Conservation (phyloP, 257 asterid genomes). For the Jacaranda copaia region DNA sequence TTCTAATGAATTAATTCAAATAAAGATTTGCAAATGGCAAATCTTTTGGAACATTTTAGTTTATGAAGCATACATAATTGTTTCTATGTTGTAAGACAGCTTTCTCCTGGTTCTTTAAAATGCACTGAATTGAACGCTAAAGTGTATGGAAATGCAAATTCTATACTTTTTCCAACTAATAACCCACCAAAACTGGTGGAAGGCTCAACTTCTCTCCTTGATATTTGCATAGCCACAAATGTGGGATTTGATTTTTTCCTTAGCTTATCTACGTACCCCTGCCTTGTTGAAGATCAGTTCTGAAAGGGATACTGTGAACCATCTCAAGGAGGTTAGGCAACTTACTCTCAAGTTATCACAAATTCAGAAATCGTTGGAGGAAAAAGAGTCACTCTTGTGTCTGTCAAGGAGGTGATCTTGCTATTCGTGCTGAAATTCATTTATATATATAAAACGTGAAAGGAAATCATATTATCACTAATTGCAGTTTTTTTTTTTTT, state of each 20-base stretch:
- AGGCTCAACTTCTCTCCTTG: conserved; percentile 27
- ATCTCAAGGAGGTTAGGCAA: conserved; percentile 45
- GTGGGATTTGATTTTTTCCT: conserved; percentile 53
- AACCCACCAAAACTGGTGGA: conserved; percentile 15
- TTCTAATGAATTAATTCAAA: no score
- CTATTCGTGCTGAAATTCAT: conserved; percentile 18
- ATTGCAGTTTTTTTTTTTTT: conserved; percentile 30
- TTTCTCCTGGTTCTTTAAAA: conserved; percentile 3
- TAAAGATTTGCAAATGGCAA: not conserved
- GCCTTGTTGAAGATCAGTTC: conserved; percentile 91
- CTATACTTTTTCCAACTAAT: not conserved
- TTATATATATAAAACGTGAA: conserved; percentile 24
- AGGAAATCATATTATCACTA: conserved; percentile 58
- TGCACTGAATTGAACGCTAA: not conserved
- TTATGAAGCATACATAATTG: not conserved
- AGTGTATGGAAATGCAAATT: conserved; percentile 12
- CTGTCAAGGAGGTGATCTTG: conserved; percentile 63
- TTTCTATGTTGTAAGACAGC: conserved; percentile 18
- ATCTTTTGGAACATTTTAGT: not conserved
- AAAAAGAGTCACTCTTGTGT: conserved; percentile 44
- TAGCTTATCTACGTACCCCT: conserved; percentile 91
- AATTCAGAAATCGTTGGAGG: no score
- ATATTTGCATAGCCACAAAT: conserved; percentile 8
- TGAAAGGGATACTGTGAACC: conserved; percentile 71
- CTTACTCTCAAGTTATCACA: no score